These are phyloP conservation scores for Jackrogersella multiformis DNA, from an alignment of 495 filamentous ascomycete genomes.

Conservation along the genomic window DNA sequence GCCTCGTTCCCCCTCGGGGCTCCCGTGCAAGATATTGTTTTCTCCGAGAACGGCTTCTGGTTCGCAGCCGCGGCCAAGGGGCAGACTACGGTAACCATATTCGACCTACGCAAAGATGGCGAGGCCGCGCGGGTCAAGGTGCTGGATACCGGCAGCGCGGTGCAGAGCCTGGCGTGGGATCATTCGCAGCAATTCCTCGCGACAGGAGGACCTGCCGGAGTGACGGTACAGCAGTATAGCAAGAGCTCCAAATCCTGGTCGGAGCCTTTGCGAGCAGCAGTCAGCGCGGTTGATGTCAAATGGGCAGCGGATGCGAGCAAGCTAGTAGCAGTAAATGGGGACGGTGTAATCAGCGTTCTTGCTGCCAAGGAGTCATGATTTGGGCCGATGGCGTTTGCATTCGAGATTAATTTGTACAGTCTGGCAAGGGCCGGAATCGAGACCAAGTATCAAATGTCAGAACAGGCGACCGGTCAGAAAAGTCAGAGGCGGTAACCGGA, in stretches of 20 bases:
- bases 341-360: conserved; percentile 77
- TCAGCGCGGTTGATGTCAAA: conserved; percentile 73
- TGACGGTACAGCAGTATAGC: conserved; percentile 86
- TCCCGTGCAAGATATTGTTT: conserved; percentile 76
- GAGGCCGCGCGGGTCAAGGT: conserved; percentile 78
- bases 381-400: neutral
- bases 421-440: neutral
- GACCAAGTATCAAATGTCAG: neutral
- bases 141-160: conserved; percentile 79
- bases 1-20: conserved; percentile 73
- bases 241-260: conserved; percentile 89
- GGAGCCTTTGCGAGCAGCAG: conserved; percentile 80
- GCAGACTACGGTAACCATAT: conserved; percentile 80
- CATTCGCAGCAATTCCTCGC: conserved; percentile 95
- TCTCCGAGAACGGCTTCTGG: conserved; percentile 98
- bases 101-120: conserved; percentile 88
- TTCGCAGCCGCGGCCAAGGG: conserved; percentile 80
- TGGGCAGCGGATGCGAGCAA: conserved; percentile 82
- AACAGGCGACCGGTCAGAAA: neutral
- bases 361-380: conserved; percentile 49
- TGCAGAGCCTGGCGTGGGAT: conserved; percentile 83
- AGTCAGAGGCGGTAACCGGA: neutral
- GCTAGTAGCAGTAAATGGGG: conserved; percentile 75
- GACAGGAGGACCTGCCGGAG: conserved; percentile 78
- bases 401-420: neutral